Percentiles rank a stretch among this genome's conserved stretches.
Evolutionary conservation across 306 rosid species (phyloP).

Genomic region (Sophora flavescens): DNA sequence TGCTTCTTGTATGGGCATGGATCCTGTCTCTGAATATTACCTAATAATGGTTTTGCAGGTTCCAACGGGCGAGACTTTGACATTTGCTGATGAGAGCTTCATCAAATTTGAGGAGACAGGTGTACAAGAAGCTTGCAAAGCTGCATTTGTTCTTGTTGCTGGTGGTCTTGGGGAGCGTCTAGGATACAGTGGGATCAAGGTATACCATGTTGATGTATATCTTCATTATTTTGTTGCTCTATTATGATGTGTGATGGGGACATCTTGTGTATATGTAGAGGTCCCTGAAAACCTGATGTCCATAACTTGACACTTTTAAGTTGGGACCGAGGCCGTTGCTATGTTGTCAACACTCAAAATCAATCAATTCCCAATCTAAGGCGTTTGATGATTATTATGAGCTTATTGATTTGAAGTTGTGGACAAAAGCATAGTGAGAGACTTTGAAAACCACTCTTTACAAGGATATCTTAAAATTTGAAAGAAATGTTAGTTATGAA

Average conservation of each 20-base stretch:
- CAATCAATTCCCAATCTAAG: constrained; percentile 2
- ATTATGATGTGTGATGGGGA: constrained; percentile 20
- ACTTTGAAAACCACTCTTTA: neutral
- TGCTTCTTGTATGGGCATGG: neutral
- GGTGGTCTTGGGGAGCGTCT: constrained; percentile 99
- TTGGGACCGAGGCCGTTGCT: constrained; percentile 22
- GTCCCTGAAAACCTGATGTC: neutral
- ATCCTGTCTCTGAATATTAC: neutral
- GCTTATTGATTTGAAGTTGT: constrained; percentile 7
- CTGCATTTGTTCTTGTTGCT: constrained; percentile 99
- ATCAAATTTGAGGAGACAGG: constrained; percentile 83
- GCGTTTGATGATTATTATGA: constrained; percentile 21
- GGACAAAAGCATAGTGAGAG: neutral
- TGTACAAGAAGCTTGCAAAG: constrained; percentile 72
- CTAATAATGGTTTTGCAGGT: constrained; percentile 64
- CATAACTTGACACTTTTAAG: neutral
- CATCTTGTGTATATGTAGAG: neutral
- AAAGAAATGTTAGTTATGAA: neutral
- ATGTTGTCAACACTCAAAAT: constrained; percentile 23
- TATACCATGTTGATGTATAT: constrained; percentile 19
- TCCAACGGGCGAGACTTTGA: constrained; percentile 84
- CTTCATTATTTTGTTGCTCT: neutral
- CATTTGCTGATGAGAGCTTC: constrained; percentile 74
- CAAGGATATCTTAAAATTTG: constrained; percentile 12
- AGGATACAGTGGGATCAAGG: constrained; percentile 98